A percentile compares a stretch with the other conserved stretches of the same genome.
phyloP scores from a whole-genome alignment of 495 filamentous ascomycete genomes.

The Trichoderma asperelloides region DNA sequence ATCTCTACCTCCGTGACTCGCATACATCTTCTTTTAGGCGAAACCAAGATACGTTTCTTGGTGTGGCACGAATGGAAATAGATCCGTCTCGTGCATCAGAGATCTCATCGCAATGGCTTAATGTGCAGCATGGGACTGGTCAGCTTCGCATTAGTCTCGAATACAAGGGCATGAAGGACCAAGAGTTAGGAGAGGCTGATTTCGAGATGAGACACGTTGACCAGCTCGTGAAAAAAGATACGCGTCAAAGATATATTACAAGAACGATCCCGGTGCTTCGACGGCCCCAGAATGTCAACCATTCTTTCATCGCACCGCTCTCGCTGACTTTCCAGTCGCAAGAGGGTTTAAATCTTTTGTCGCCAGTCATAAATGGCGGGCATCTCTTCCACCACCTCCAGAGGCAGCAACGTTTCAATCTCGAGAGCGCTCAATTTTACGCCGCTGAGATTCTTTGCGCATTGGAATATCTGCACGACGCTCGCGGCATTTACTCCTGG shows the following conservation, averaged over 20 bases:
- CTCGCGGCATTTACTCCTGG: slow-evolving; percentile 71
- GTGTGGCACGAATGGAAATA: background rate
- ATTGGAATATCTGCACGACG: slow-evolving; percentile 75
- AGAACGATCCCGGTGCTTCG: background rate
- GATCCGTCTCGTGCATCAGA: background rate
- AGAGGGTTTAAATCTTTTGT: slow-evolving; percentile 72
- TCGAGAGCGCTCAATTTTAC: slow-evolving; percentile 77
- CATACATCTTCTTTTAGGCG: background rate
- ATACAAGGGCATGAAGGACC: background rate
- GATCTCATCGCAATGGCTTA: background rate
- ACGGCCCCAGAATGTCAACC: slow-evolving; percentile 57
- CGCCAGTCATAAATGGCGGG: slow-evolving; percentile 79
- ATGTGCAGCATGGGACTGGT: background rate
- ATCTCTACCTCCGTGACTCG: background rate
- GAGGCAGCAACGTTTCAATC: slow-evolving; percentile 75
- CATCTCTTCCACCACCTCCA: slow-evolving; percentile 82
- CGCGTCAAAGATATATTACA: background rate
- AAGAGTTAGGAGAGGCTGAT: background rate
- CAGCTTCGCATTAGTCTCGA: background rate
- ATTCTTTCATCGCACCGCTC: slow-evolving; percentile 80
- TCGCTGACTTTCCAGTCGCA: slow-evolving; percentile 86
- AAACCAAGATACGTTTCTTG: background rate
- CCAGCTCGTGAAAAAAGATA: background rate
- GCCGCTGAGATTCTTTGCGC: slow-evolving; percentile 79
- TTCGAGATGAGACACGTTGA: background rate